phyloP scores from a whole-genome alignment of 768 basidiomycete species.

The Termitomyces sp. region DNA sequence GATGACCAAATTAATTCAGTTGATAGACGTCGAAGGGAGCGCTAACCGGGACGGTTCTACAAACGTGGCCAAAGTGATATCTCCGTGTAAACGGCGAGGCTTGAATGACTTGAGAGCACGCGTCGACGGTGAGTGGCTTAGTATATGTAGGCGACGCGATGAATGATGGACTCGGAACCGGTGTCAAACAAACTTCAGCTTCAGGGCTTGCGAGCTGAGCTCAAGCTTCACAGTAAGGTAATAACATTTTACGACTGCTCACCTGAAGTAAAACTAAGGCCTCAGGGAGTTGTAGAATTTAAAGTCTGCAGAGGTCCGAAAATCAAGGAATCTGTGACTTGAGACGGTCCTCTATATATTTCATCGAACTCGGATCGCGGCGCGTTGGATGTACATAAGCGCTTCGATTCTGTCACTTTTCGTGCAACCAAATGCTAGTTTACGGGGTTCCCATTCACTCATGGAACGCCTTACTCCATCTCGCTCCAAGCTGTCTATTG shows the following conservation, averaged over 20 bases:
- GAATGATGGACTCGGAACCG: background rate
- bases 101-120: too few species aligned
- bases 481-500: background rate
- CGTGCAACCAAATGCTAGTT: background rate
- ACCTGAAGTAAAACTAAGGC: too few species aligned
- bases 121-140: too few species aligned
- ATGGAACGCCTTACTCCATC: background rate
- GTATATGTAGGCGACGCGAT: too few species aligned
- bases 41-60: conserved; percentile 4
- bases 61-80: conserved; percentile 14
- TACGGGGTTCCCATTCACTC: background rate
- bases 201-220: background rate
- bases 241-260: background rate
- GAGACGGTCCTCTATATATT: background rate
- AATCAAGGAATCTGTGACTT: background rate
- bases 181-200: background rate
- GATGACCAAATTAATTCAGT: conserved; percentile 1
- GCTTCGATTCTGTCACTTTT: background rate
- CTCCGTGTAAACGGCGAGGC: conserved; percentile 4
- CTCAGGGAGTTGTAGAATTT: background rate
- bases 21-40: background rate
- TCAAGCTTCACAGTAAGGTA: too few species aligned
- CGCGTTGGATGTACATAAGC: background rate
- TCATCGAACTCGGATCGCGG: background rate
- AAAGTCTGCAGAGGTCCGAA: background rate